Percentiles rank a stretch among this genome's conserved stretches.
These are phyloP conservation scores for Saprolegnia diclina DNA, from an alignment of 352 stramenopile species.

Conservation along the genomic window DNA sequence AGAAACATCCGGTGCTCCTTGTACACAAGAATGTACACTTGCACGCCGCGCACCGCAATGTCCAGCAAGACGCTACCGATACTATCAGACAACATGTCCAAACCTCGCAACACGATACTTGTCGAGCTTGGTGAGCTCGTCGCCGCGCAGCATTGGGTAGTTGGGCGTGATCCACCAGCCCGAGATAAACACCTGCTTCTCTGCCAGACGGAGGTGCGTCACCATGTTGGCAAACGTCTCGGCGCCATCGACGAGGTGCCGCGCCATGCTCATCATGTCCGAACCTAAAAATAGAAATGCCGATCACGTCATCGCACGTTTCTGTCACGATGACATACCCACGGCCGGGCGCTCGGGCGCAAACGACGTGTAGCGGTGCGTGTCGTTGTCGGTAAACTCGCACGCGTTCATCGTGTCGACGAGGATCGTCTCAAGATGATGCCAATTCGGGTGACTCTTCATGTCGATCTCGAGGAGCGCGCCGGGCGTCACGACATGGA, in stretches of 20 bases:
- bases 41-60: constrained; percentile 20
- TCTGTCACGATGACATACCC: neutral
- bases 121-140: constrained; percentile 15
- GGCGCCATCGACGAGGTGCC: constrained; percentile 28
- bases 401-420: constrained; percentile 3
- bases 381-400: neutral
- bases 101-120: neutral
- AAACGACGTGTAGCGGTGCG: constrained; percentile 16
- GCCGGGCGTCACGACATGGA: constrained; percentile 16
- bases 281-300: constrained; percentile 9
- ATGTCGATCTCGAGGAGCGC: constrained; percentile 25
- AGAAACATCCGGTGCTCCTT: constrained; percentile 29
- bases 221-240: constrained; percentile 30
- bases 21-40: constrained; percentile 32
- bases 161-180: constrained; percentile 40
- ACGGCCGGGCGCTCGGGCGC: constrained; percentile 15
- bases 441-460: neutral
- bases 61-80: constrained; percentile 14
- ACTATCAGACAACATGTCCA: neutral
- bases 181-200: constrained; percentile 40
- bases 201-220: constrained; percentile 29
- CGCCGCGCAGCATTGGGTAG: constrained; percentile 30
- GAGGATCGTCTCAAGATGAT: constrained; percentile 1
- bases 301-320: neutral
- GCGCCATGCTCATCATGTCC: constrained; percentile 12